Percentiles rank a stretch among this genome's conserved stretches.
These are phyloP conservation scores for Agaricus bisporus DNA, from an alignment of 768 basidiomycete genomes.

Conservation along the genomic window DNA sequence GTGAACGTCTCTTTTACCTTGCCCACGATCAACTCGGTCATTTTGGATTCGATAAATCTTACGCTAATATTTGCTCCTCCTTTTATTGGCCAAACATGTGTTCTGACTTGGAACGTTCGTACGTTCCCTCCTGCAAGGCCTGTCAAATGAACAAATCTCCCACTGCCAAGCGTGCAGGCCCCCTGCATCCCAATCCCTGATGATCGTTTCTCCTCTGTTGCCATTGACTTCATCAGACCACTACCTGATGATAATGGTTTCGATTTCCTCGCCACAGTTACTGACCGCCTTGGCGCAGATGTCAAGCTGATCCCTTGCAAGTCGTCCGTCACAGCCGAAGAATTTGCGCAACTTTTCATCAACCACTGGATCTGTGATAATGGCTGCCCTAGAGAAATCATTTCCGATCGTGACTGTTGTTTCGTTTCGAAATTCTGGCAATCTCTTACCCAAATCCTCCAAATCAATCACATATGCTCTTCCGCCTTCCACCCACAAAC, in stretches of 20 bases:
- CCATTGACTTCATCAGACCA: constrained; percentile 30
- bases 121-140: constrained; percentile 24
- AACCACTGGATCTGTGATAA: no score
- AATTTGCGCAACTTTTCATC: no score
- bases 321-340: constrained; percentile 10
- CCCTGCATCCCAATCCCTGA: constrained; percentile 25
- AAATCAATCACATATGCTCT: constrained; percentile 25
- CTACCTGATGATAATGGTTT: constrained; percentile 23
- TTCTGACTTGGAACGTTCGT: constrained; percentile 20
- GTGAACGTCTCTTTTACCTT: constrained; percentile 18
- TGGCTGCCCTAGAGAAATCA: no score
- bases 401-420: constrained; percentile 8
- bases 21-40: constrained; percentile 25
- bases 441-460: no score
- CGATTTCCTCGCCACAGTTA: constrained; percentile 18
- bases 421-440: no score
- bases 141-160: constrained; percentile 31
- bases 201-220: constrained; percentile 15
- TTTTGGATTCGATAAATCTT: constrained; percentile 28
- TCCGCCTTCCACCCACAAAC: constrained; percentile 19
- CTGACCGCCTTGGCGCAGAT: constrained; percentile 11
- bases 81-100: constrained; percentile 32
- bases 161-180: constrained; percentile 20
- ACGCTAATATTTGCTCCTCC: constrained; percentile 14
- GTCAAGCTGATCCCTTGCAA: constrained; percentile 10